phyloP scores from a whole-genome alignment of 345 rosid genomes.

The Camelina laxa region DNA sequence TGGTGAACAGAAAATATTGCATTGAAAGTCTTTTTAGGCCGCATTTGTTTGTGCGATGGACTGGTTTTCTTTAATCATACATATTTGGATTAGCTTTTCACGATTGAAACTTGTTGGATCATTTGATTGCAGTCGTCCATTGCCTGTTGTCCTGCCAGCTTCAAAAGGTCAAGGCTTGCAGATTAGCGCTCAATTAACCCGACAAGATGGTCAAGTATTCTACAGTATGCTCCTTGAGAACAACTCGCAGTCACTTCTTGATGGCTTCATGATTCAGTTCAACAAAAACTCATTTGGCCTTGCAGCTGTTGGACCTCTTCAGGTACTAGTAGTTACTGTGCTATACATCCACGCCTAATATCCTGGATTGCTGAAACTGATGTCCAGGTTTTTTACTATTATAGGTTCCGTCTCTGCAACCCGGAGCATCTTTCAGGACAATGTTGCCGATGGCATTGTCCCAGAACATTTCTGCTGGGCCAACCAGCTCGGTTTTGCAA shows the following conservation, averaged over 20 bases:
- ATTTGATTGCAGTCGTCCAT: slow-evolving; percentile 60
- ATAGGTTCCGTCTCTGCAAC: slow-evolving; percentile 82
- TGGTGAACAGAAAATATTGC: neutral
- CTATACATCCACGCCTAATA: neutral
- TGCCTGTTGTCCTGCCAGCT: slow-evolving; percentile 76
- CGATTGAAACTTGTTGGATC: too few species aligned
- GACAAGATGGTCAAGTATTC: slow-evolving; percentile 80
- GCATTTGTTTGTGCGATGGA: neutral
- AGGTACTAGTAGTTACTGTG: slow-evolving; percentile 55
- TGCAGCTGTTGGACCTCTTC: slow-evolving; percentile 85
- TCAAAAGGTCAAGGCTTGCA: slow-evolving; percentile 72
- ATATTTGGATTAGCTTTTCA: neutral
- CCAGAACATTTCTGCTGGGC: slow-evolving; percentile 82
- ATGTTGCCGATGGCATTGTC: slow-evolving; percentile 82
- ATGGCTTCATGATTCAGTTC: slow-evolving; percentile 98
- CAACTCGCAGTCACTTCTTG: slow-evolving; percentile 74
- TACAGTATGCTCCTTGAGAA: slow-evolving; percentile 81
- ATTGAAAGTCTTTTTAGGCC: neutral
- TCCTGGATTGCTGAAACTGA: slow-evolving; percentile 20
- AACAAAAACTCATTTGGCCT: slow-evolving; percentile 94
- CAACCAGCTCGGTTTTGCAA: slow-evolving; percentile 88
- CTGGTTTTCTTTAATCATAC: neutral
- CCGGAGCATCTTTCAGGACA: slow-evolving; percentile 67
- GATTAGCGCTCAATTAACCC: slow-evolving; percentile 80
- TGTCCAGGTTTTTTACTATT: neutral